A percentile compares a stretch with the other conserved stretches of the same genome.
phyloP scores from a whole-genome alignment of 768 basidiomycete genomes.

The Kwoniella shandongensis region DNA sequence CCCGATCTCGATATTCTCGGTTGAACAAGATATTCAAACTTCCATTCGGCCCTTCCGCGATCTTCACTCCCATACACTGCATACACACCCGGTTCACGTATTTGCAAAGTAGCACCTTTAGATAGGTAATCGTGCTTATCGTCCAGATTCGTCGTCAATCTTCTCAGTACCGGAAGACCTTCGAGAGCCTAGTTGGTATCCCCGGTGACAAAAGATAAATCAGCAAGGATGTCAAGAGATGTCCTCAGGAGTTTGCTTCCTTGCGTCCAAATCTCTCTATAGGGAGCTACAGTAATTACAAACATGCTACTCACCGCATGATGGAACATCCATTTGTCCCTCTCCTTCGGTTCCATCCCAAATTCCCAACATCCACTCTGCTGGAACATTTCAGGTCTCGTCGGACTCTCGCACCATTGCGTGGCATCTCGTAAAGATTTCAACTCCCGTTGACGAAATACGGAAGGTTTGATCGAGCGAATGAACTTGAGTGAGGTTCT shows the following conservation, averaged over 20 bases:
- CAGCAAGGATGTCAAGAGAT: too few relatives aligned
- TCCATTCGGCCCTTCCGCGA: conserved; percentile 64
- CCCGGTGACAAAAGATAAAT: too few relatives aligned
- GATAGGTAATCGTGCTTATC: conserved; percentile 73
- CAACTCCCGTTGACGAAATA: conserved; percentile 19
- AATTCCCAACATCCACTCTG: conserved; percentile 64
- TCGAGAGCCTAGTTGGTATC: conserved; percentile 45
- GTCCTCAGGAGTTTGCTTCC: too few relatives aligned
- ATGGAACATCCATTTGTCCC: conserved; percentile 64
- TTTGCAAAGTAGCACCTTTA: conserved; percentile 67
- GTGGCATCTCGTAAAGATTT: conserved; percentile 29
- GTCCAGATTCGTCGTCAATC: conserved; percentile 67
- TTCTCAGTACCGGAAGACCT: conserved; percentile 65
- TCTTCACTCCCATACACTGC: conserved; percentile 68
- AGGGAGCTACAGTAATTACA: too few relatives aligned
- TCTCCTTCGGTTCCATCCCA: conserved; percentile 62
- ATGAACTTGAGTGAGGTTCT: conserved; percentile 63
- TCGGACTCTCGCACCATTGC: conserved; percentile 39
- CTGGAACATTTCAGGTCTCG: conserved; percentile 28
- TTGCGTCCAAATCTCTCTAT: too few relatives aligned
- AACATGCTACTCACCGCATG: conserved; percentile 66
- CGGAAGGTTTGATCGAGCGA: conserved; percentile 56
- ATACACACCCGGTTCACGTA: conserved; percentile 75
- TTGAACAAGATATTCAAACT: conserved; percentile 74
- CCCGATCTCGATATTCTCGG: conserved; percentile 61